These are phyloP conservation scores for Solanum medicagineum DNA, from an alignment of 257 asterid genomes.

Conservation along the genomic window DNA sequence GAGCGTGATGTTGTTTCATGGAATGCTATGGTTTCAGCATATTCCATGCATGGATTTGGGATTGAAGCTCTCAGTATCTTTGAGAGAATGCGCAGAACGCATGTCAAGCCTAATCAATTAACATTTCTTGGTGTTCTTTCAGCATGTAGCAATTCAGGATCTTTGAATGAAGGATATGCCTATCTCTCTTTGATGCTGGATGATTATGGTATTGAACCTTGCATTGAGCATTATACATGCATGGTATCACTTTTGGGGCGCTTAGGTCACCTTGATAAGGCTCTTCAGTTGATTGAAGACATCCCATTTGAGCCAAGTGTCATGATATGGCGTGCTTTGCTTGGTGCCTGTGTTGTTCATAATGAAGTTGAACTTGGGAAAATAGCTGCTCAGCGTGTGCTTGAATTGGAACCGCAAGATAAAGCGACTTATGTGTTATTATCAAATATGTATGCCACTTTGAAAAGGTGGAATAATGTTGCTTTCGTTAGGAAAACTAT, in stretches of 20 bases:
- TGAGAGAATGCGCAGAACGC: constrained; percentile 42
- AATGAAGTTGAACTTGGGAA: constrained; percentile 68
- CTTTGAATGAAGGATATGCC: constrained; percentile 47
- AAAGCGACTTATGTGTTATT: constrained; percentile 64
- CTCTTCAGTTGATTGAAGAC: constrained; percentile 55
- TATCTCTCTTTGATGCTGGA: constrained; percentile 54
- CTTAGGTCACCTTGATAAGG: constrained; percentile 66
- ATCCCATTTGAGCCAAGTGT: constrained; percentile 72
- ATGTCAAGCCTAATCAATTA: constrained; percentile 47
- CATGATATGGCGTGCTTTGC: constrained; percentile 93
- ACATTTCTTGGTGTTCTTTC: constrained; percentile 88
- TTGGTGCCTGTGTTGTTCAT: constrained; percentile 82
- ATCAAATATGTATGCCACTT: constrained; percentile 73
- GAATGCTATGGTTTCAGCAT: constrained; percentile 82
- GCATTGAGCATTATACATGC: constrained; percentile 84
- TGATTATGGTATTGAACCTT: constrained; percentile 57
- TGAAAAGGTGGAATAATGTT: constrained; percentile 70
- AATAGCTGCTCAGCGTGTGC: constrained; percentile 60
- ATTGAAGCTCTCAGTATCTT: constrained; percentile 57
- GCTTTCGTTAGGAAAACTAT: constrained; percentile 59
- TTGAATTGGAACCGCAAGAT: constrained; percentile 79
- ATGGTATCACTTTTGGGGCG: constrained; percentile 88
- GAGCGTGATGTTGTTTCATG: constrained; percentile 59
- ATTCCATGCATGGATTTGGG: constrained; percentile 89
- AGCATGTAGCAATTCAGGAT: constrained; percentile 91